Evolutionary conservation across 129 eudicot genomes (phyloP).

Genomic region (Sambucus nigra): DNA sequence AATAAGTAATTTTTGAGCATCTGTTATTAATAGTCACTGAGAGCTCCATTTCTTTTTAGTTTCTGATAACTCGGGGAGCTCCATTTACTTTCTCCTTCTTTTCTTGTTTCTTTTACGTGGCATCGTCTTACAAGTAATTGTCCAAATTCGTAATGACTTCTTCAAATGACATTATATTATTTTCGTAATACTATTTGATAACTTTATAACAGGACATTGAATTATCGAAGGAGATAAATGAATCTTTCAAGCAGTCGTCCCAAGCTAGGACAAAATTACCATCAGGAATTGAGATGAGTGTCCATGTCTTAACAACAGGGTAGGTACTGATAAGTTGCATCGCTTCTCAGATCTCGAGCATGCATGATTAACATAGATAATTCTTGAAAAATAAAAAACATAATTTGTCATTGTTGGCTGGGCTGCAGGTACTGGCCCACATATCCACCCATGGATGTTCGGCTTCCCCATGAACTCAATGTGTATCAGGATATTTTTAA

Average conservation of each 20-base stretch:
- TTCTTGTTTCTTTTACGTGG: no score
- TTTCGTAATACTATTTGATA: no score
- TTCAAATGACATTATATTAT: no score
- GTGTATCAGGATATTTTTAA: constrained; percentile 92
- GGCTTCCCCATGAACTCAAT: constrained; percentile 88
- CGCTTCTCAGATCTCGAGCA: background rate
- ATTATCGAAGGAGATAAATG: constrained; percentile 83
- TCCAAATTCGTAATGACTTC: no score
- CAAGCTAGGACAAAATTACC: constrained; percentile 93
- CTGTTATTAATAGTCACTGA: no score
- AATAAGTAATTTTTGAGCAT: no score
- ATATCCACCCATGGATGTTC: constrained; percentile 89
- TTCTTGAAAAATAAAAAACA: background rate
- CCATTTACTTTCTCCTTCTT: no score
- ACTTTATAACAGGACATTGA: constrained; percentile 94
- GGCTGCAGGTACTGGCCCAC: constrained; percentile 90
- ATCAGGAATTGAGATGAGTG: constrained; percentile 90
- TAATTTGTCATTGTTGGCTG: background rate
- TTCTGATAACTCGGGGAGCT: no score
- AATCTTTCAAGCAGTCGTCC: constrained; percentile 85
- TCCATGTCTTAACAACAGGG: constrained; percentile 92
- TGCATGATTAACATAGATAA: background rate
- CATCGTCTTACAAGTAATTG: no score
- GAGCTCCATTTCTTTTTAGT: no score
- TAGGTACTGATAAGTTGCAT: constrained; percentile 13